Conservation (phyloP, 495 filamentous ascomycete species). For the Hypomontagnella monticulosa region DNA sequence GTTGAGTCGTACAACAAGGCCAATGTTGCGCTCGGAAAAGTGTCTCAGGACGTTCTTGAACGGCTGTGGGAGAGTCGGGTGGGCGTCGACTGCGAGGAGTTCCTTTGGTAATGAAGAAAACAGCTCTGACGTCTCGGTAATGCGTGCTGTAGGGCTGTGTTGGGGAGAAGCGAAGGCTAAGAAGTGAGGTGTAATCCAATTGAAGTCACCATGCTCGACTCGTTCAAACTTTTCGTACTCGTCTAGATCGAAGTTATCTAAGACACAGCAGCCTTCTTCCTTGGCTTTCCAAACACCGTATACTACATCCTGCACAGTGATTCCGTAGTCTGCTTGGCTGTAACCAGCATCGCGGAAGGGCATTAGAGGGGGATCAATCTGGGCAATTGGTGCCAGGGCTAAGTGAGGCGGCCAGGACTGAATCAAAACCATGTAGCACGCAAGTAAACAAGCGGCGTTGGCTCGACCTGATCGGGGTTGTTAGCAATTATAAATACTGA, state of each 20-base stretch:
- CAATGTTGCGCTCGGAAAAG: conserved; percentile 85
- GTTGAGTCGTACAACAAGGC: conserved; percentile 94
- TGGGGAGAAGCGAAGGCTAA: conserved; percentile 97
- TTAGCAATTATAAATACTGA: conserved; percentile 20
- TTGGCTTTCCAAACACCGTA: conserved; percentile 99
- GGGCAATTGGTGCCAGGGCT: conserved; percentile 94
- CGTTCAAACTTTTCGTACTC: conserved; percentile 97
- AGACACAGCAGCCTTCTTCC: conserved; percentile 84
- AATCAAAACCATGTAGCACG: conserved; percentile 98
- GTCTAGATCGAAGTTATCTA: conserved; percentile 91
- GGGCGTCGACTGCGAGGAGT: conserved; percentile 68
- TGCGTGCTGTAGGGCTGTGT: conserved; percentile 74
- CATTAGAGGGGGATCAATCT: conserved; percentile 96
- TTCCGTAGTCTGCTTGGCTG: conserved; percentile 94
- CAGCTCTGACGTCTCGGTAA: conserved; percentile 73
- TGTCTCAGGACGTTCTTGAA: conserved; percentile 96
- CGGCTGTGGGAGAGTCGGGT: conserved; percentile 72
- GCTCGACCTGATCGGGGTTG: conserved; percentile 68
- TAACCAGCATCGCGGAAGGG: conserved; percentile 98
- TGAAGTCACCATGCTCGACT: conserved; percentile 99
- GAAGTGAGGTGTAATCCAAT: conserved; percentile 96
- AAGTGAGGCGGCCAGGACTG: conserved; percentile 98
- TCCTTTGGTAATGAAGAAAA: conserved; percentile 77
- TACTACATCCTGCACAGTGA: conserved; percentile 95
- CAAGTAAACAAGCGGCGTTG: conserved; percentile 95